Evolutionary conservation across 352 stramenopile species (phyloP).

Genomic region (Phytophthora foliorum): DNA sequence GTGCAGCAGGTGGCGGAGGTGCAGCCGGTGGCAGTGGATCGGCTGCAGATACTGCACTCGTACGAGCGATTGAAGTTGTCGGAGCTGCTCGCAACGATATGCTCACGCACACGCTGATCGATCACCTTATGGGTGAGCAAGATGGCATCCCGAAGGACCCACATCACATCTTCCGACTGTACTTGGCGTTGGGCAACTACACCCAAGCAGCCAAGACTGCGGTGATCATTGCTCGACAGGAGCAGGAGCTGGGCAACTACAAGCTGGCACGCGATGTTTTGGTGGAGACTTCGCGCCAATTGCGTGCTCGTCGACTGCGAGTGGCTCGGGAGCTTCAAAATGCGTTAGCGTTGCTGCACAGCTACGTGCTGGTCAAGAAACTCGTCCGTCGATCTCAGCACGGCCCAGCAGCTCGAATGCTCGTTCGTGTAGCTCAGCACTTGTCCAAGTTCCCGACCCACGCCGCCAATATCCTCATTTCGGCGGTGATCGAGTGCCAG

Average conservation of each 20-base stretch:
- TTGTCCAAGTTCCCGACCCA: conserved; percentile 95
- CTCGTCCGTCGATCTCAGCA: conserved; percentile 92
- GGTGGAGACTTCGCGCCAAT: conserved; percentile 90
- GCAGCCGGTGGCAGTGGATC: conserved; percentile 27
- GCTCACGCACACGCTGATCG: conserved; percentile 95
- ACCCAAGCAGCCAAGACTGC: conserved; percentile 94
- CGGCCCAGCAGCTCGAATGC: conserved; percentile 85
- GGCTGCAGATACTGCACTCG: conserved; percentile 83
- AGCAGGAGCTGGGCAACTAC: conserved; percentile 95
- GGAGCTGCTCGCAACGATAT: conserved; percentile 94
- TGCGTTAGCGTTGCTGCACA: conserved; percentile 93
- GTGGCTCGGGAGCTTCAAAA: conserved; percentile 90
- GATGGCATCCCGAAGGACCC: conserved; percentile 95
- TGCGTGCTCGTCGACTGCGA: conserved; percentile 88
- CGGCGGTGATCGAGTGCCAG: conserved; percentile 95
- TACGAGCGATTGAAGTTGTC: conserved; percentile 93
- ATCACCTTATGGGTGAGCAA: conserved; percentile 96
- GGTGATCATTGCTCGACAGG: conserved; percentile 94
- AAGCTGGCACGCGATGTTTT: conserved; percentile 93
- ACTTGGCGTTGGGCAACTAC: conserved; percentile 96
- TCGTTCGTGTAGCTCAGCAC: conserved; percentile 91
- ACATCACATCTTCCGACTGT: conserved; percentile 96
- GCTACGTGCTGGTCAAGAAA: conserved; percentile 95
- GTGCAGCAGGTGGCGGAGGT: conserved; percentile 25
- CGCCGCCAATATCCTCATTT: conserved; percentile 93